A percentile compares a stretch with the other conserved stretches of the same genome.
These are phyloP conservation scores for Yamadazyma songkhlaensis DNA, from an alignment of 1,139 yeast genomes.

Conservation along the genomic window DNA sequence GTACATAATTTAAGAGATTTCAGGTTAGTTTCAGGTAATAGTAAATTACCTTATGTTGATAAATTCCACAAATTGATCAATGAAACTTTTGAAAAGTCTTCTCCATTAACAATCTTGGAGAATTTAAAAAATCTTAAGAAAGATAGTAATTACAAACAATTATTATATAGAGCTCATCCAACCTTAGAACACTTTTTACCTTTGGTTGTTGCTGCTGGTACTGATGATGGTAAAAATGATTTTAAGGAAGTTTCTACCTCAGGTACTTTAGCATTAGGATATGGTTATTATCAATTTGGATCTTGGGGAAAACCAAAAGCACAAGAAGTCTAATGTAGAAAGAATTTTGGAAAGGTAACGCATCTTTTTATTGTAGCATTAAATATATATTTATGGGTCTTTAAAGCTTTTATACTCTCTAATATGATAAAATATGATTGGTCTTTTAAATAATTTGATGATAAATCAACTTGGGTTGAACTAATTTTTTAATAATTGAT, in stretches of 20 bases:
- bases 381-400: neutral
- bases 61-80: conserved; percentile 14
- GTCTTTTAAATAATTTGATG: no score
- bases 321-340: neutral
- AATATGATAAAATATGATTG: no score
- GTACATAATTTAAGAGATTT: conserved; percentile 71
- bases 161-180: conserved; percentile 63
- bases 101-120: conserved; percentile 22
- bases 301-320: neutral
- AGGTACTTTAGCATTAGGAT: conserved; percentile 52
- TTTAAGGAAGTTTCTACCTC: conserved; percentile 47
- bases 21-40: conserved; percentile 19
- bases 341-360: neutral
- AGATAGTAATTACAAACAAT: conserved; percentile 20
- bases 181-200: conserved; percentile 75
- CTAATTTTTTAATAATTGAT: conserved; percentile 33
- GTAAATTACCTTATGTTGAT: conserved; percentile 43
- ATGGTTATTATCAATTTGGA: conserved; percentile 59
- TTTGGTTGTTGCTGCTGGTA: conserved; percentile 64
- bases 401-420: neutral
- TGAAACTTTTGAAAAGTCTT: conserved; percentile 12
- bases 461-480: no score
- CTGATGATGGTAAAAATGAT: conserved; percentile 34
- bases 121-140: conserved; percentile 30
- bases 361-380: neutral